Percentiles rank a stretch among this genome's conserved stretches.
phyloP scores from a whole-genome alignment of 345 rosid genomes.

The Orychophragmus violaceus region DNA sequence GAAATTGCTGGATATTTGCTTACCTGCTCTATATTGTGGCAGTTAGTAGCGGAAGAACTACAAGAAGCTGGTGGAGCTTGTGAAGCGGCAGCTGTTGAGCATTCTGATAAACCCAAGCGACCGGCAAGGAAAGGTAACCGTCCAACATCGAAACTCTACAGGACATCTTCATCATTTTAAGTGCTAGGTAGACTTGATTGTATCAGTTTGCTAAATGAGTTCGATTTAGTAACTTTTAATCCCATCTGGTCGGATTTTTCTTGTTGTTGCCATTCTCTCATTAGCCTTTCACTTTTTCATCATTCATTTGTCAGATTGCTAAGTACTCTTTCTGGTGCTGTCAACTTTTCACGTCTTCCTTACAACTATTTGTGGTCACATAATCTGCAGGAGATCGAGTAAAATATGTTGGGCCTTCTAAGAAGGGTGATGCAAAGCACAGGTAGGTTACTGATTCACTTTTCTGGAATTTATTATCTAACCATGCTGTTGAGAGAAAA shows the following conservation, averaged over 20 bases:
- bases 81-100: conserved; percentile 45
- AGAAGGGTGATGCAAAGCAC: conserved; percentile 45
- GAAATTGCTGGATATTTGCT: neutral
- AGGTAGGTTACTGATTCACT: conserved; percentile 43
- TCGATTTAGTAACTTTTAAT: neutral
- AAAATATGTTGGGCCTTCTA: conserved; percentile 67
- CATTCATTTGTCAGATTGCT: conserved; percentile 1
- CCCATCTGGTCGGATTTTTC: neutral
- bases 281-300: neutral
- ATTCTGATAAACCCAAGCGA: conserved; percentile 47
- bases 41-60: conserved; percentile 68
- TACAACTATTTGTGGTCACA: neutral
- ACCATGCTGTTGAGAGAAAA: neutral
- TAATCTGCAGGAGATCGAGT: conserved; percentile 75
- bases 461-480: neutral
- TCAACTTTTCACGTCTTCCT: neutral
- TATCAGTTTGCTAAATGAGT: neutral
- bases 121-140: conserved; percentile 67
- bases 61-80: conserved; percentile 43
- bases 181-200: conserved; percentile 2
- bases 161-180: conserved; percentile 1
- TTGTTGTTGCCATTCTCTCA: conserved; percentile 8
- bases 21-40: conserved; percentile 18
- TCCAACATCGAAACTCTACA: conserved; percentile 2
- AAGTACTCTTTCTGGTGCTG: conserved; percentile 4